phyloP scores from a whole-genome alignment of 179 eudicot species.

The Patellifolia procumbens region DNA sequence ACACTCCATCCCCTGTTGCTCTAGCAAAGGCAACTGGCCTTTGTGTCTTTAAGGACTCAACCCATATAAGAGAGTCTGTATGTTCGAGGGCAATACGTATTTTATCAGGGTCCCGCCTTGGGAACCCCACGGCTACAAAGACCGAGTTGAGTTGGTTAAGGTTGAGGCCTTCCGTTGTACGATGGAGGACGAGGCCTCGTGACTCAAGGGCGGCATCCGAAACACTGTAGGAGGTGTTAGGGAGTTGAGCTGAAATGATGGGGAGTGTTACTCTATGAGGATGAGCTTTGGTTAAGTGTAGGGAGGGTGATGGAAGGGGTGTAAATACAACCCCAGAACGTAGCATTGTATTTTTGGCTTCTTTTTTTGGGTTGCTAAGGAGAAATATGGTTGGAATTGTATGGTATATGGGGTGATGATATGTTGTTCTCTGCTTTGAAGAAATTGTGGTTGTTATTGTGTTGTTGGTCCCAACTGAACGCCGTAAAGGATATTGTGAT shows the following conservation, averaged over 20 bases:
- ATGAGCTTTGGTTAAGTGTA: slow-evolving; percentile 17
- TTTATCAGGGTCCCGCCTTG: slow-evolving; percentile 74
- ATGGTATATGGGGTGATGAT: background rate
- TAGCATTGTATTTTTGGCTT: slow-evolving; percentile 30
- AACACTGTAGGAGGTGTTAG: slow-evolving; percentile 37
- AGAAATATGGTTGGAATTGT: background rate
- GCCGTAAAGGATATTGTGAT: background rate
- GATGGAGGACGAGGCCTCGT: slow-evolving; percentile 69
- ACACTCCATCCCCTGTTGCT: slow-evolving; percentile 95
- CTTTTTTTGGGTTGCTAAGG: background rate
- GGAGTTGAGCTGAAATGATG: slow-evolving; percentile 28
- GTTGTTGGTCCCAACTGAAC: background rate
- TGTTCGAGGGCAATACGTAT: slow-evolving; percentile 69
- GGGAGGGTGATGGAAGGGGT: slow-evolving; percentile 33
- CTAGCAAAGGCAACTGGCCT: slow-evolving; percentile 90
- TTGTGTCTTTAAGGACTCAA: slow-evolving; percentile 58
- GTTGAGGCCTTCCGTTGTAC: slow-evolving; percentile 50
- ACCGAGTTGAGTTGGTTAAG: slow-evolving; percentile 87
- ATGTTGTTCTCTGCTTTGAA: background rate
- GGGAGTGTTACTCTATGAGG: slow-evolving; percentile 19
- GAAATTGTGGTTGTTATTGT: background rate
- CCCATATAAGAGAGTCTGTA: slow-evolving; percentile 73
- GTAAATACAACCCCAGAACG: slow-evolving; percentile 38
- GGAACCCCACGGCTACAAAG: slow-evolving; percentile 92
- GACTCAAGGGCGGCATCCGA: slow-evolving; percentile 58